phyloP scores from a whole-genome alignment of 2,329 filamentous ascomycete genomes.

The Colletotrichum lentis region DNA sequence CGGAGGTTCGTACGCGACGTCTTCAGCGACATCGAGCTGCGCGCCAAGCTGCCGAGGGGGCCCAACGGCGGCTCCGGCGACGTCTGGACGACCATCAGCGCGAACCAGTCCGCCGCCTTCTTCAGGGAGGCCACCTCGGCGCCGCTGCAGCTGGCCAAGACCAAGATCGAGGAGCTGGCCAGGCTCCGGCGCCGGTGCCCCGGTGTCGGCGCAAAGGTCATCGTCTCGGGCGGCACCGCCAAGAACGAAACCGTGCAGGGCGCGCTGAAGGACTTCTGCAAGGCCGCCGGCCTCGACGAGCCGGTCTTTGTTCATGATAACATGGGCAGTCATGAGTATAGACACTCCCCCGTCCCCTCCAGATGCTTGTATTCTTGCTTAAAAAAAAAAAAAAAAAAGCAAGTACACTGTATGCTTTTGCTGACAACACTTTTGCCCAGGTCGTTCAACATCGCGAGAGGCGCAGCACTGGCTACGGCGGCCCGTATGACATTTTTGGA shows the following conservation, averaged over 20 bases:
- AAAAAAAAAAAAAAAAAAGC: too few species aligned
- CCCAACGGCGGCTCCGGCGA: not conserved
- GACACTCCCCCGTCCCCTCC: not conserved
- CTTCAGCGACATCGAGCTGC: not conserved
- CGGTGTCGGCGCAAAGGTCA: not conserved
- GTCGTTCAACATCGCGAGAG: slow-evolving; percentile 1
- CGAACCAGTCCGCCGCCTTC: not conserved
- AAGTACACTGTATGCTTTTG: too few species aligned
- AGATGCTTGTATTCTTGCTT: too few species aligned
- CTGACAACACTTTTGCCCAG: not conserved
- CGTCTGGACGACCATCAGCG: not conserved
- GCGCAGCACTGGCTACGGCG: not conserved
- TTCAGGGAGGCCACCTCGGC: not conserved
- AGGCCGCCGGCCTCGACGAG: not conserved
- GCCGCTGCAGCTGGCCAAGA: not conserved
- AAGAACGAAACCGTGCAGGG: slow-evolving; percentile 7
- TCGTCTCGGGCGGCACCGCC: slow-evolving; percentile 16
- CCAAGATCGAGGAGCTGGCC: not conserved
- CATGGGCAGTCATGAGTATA: not conserved
- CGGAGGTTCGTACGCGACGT: not conserved
- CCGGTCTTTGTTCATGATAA: not conserved
- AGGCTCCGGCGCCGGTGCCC: not conserved
- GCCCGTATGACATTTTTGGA: not conserved
- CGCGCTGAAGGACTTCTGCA: not conserved
- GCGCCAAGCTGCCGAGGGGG: not conserved